Conservation (phyloP, 495 filamentous ascomycete species). For the Neurospora sp. region DNA sequence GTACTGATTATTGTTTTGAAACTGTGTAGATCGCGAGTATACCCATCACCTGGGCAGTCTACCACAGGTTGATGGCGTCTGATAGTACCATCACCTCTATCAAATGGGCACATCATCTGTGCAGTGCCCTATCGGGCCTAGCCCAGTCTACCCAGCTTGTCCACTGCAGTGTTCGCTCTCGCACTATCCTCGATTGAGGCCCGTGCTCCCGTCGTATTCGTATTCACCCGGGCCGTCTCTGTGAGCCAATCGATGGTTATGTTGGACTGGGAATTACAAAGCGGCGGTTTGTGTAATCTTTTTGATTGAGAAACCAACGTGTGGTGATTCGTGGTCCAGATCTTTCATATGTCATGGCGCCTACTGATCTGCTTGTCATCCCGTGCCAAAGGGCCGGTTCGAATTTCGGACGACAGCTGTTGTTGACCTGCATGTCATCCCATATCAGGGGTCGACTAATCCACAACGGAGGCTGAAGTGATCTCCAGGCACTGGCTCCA, state of each 20-base stretch:
- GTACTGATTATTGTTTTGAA: background rate
- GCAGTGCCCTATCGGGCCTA: background rate
- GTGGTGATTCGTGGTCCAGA: background rate
- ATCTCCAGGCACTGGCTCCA: background rate
- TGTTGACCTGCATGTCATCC: background rate
- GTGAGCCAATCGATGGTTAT: background rate
- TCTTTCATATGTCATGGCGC: background rate
- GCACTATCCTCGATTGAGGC: background rate
- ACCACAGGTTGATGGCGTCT: background rate
- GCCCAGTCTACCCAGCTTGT: background rate
- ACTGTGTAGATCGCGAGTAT: background rate
- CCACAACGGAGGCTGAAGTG: background rate
- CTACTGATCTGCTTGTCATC: background rate
- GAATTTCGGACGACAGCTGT: background rate
- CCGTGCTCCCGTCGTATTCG: background rate
- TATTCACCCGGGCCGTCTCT: background rate
- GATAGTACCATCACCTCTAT: background rate
- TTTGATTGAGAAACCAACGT: background rate
- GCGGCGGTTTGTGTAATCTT: background rate
- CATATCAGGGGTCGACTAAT: background rate
- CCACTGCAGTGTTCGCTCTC: background rate
- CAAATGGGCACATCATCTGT: background rate
- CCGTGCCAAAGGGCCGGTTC: background rate
- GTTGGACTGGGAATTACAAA: background rate
- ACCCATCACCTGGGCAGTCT: background rate